Base-by-base conservation (phyloP, 345 rosid species). In the Passiflora organensis region DNA sequence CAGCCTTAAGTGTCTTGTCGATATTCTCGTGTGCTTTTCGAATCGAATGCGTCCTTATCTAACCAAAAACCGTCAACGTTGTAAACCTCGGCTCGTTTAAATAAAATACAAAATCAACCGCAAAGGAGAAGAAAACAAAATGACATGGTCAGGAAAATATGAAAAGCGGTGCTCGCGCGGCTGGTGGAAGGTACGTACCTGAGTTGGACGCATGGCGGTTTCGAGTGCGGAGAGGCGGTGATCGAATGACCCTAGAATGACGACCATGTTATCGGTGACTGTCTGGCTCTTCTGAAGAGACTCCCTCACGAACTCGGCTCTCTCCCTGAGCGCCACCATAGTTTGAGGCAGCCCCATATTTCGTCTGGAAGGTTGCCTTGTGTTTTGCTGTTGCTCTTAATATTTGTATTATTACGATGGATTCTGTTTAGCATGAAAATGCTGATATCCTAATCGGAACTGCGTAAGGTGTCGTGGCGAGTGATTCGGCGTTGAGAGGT, bases 151-250 rank as follows among this genome's bases (percentile, higher is more conserved):
- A n/a, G n/a, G n/a, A n/a, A n/a, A n/a, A n/a, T n/a, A n/a, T n/a
- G n/a, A n/a, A n/a, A n/a, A n/a, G n/a, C n/a, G n/a, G n/a, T n/a
- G n/a, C n/a, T n/a, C n/a, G n/a, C n/a, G n/a, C n/a, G n/a, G n/a
- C n/a, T n/a, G n/a, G n/a, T n/a, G 45, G 48, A 54, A 37, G 18
- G 17, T 28, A 24, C 14, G 19, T 41, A 80, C 97, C 94, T 93
- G 99, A 48, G 99, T 86, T 15, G 99, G 96, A 12, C 96, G 95
- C 99, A 93, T 82, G 74, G 96, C 99, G 60, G 99, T 89, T 64
- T 93, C 96, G 43, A 93, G 94, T 58, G 95, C 87, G 22, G 99
- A 89, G 77, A 93, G 99, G 20, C 99, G 96, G 77, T 85, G 82
- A 56, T 93, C 96, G 73, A 89, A 93, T 44, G 99, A 93, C 34